A percentile compares a stretch with the other conserved stretches of the same genome.
These are phyloP conservation scores for Porcisia hertigi DNA, from an alignment of 208 protist species.

Conservation along the genomic window DNA sequence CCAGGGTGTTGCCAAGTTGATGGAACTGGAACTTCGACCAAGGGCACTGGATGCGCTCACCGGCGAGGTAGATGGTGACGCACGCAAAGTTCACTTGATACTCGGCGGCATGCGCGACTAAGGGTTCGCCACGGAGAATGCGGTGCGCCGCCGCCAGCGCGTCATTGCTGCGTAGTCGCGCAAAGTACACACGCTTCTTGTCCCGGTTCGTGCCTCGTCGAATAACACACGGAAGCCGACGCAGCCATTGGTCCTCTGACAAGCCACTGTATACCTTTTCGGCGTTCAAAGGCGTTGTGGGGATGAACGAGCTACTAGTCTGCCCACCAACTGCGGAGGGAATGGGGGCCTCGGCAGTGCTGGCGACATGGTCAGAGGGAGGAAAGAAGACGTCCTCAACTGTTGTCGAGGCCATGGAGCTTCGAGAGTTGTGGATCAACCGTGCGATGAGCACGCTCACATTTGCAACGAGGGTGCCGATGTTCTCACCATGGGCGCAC, in stretches of 20 bases:
- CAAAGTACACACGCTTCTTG: slow-evolving; percentile 78
- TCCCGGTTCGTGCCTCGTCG: slow-evolving; percentile 78
- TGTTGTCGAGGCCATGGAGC: not conserved
- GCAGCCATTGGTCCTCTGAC: slow-evolving; percentile 24
- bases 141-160: slow-evolving; percentile 46
- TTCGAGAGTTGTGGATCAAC: not conserved
- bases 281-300: slow-evolving; percentile 15
- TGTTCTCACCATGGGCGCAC: slow-evolving; percentile 47
- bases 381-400: slow-evolving; percentile 8
- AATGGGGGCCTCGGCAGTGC: not conserved
- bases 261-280: slow-evolving; percentile 22
- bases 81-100: slow-evolving; percentile 81
- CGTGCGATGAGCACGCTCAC: slow-evolving; percentile 37
- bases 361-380: not conserved
- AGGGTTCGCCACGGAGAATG: slow-evolving; percentile 27
- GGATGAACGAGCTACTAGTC: slow-evolving; percentile 3
- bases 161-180: slow-evolving; percentile 61
- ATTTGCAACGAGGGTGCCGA: slow-evolving; percentile 57
- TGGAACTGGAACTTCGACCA: slow-evolving; percentile 35
- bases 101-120: slow-evolving; percentile 49
- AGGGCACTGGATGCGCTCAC: slow-evolving; percentile 29
- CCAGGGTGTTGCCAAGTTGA: slow-evolving; percentile 31
- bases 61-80: slow-evolving; percentile 48
- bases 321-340: not conserved
- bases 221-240: slow-evolving; percentile 64